Percentiles rank a stretch among this genome's conserved stretches.
Conservation (phyloP, 345 rosid genomes). For the Boechera retrofracta region DNA sequence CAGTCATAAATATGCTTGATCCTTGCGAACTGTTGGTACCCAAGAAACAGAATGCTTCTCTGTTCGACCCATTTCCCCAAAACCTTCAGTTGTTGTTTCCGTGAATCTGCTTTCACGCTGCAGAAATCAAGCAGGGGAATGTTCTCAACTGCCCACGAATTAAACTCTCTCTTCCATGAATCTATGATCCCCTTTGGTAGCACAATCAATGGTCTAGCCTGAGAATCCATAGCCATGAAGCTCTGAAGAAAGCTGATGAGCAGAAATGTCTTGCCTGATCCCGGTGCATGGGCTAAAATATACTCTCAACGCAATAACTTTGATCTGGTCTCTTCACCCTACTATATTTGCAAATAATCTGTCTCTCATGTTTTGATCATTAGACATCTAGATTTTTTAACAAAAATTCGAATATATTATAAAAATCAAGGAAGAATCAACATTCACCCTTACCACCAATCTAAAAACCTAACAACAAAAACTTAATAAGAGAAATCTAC, state of each 20-base stretch:
- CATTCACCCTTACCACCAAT: too few species aligned
- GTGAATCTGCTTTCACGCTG: slow-evolving; percentile 68
- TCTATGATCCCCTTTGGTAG: slow-evolving; percentile 86
- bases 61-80: slow-evolving; percentile 70
- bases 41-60: slow-evolving; percentile 81
- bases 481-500: too few species aligned
- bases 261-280: slow-evolving; percentile 96
- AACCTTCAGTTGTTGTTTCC: slow-evolving; percentile 69
- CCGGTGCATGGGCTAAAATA: slow-evolving; percentile 90
- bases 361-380: too few species aligned
- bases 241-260: slow-evolving; percentile 90
- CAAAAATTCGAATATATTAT: too few species aligned
- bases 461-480: too few species aligned
- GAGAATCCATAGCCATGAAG: slow-evolving; percentile 80
- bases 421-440: too few species aligned
- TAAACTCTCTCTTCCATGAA: slow-evolving; percentile 89
- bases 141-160: slow-evolving; percentile 80
- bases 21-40: slow-evolving; percentile 82
- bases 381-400: too few species aligned
- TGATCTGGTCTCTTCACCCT: slow-evolving; percentile 55
- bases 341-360: too few species aligned
- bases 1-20: slow-evolving; percentile 57
- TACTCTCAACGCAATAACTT: too few species aligned
- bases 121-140: slow-evolving; percentile 73
- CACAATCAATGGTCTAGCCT: slow-evolving; percentile 78